phyloP scores from a whole-genome alignment of 2,329 filamentous ascomycete species.

The Ophiocordyceps camponoti-floridani region DNA sequence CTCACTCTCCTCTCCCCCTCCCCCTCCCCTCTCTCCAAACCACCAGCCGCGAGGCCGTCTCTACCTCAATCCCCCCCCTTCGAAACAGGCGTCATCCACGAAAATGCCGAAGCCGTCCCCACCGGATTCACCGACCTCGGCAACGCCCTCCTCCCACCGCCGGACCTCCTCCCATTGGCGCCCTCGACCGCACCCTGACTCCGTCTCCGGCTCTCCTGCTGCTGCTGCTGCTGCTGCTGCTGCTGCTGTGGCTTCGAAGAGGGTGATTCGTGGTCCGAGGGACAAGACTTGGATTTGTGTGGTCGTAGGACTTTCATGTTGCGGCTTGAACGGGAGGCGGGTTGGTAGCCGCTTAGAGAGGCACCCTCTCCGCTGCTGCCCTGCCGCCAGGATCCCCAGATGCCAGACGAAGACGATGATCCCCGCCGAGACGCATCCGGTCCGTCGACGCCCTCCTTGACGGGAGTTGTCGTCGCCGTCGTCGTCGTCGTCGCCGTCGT shows the following conservation, averaged over 20 bases:
- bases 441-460: conserved; percentile 6
- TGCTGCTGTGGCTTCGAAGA: conserved; percentile 25
- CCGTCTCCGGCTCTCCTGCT: conserved; percentile 34
- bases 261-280: no score
- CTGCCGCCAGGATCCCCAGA: conserved; percentile 58
- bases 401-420: conserved; percentile 31
- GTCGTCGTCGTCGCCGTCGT: no score
- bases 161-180: conserved; percentile 14
- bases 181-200: conserved; percentile 23
- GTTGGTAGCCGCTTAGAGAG: conserved; percentile 50
- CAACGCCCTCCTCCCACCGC: conserved; percentile 32
- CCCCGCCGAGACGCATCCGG: conserved; percentile 22
- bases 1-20: no score
- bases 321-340: conserved; percentile 39
- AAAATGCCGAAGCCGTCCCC: conserved; percentile 83
- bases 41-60: no score
- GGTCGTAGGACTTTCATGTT: conserved; percentile 87
- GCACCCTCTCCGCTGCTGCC: conserved; percentile 32
- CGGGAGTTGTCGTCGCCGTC: background rate
- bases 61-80: conserved; percentile 7
- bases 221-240: no score
- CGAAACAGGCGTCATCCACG: conserved; percentile 56
- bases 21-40: no score
- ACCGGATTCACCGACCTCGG: conserved; percentile 60
- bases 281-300: conserved; percentile 44